Percentiles rank a stretch among this genome's conserved stretches.
Conservation (phyloP, 2,329 filamentous ascomycete species). For the Periconia digitata region DNA sequence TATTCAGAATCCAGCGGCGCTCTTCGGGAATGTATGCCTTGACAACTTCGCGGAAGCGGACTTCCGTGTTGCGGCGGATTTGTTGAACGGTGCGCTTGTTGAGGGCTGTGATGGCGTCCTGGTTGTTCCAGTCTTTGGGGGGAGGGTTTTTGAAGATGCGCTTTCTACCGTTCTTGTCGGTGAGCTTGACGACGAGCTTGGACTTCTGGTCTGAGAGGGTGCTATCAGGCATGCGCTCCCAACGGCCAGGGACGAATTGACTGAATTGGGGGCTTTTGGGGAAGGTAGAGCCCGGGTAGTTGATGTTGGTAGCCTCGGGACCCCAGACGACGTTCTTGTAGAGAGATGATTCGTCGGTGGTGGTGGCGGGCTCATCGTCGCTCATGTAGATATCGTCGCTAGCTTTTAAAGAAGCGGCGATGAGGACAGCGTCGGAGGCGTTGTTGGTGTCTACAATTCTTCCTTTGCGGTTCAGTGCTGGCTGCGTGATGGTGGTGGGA, state of each 20-base stretch:
- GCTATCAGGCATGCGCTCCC: conserved; percentile 24
- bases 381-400: conserved; percentile 29
- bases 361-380: conserved; percentile 20
- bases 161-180: conserved; percentile 20
- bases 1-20: conserved; percentile 25
- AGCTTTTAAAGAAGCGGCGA: conserved; percentile 19
- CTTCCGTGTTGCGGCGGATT: conserved; percentile 30
- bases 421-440: conserved; percentile 21
- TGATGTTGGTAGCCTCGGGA: conserved; percentile 13
- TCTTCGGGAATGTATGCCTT: conserved; percentile 22
- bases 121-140: conserved; percentile 28
- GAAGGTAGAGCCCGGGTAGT: conserved; percentile 14
- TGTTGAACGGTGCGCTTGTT: conserved; percentile 36
- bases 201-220: conserved; percentile 26
- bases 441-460: conserved; percentile 23
- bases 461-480: conserved; percentile 20
- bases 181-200: conserved; percentile 30
- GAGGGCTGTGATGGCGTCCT: conserved; percentile 26
- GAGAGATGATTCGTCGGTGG: conserved; percentile 19
- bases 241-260: conserved; percentile 32
- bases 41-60: conserved; percentile 27
- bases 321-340: conserved; percentile 33
- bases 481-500: conserved; percentile 8
- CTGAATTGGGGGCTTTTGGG: conserved; percentile 19
- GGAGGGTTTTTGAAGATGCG: conserved; percentile 30